A percentile compares a stretch with the other conserved stretches of the same genome.
Evolutionary conservation across 2,329 filamentous ascomycete species (phyloP).

Genomic region (Phaeosphaeria sp.): DNA sequence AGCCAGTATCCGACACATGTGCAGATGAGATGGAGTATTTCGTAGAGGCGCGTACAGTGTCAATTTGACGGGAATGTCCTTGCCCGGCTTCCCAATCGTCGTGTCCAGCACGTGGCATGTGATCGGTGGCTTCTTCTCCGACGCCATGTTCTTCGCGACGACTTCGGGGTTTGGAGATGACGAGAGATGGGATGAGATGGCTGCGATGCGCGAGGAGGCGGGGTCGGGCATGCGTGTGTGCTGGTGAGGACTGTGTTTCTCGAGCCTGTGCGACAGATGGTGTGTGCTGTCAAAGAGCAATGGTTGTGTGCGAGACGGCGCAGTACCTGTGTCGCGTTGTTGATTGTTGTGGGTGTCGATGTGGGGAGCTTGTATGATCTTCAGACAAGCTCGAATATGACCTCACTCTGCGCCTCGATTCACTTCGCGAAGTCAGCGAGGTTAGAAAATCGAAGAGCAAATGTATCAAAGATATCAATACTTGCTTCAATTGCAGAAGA

Average conservation of each 20-base stretch:
- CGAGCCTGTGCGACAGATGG: neutral
- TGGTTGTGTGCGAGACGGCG: too few relatives aligned
- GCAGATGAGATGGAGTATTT: too few relatives aligned
- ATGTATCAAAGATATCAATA: too few relatives aligned
- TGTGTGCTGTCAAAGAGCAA: neutral
- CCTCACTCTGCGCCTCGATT: too few relatives aligned
- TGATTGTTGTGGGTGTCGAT: too few relatives aligned
- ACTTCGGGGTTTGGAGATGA: slow-evolving; percentile 8
- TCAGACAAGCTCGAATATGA: neutral
- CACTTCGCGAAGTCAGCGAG: too few relatives aligned
- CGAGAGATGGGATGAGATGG: slow-evolving; percentile 26
- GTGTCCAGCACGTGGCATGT: slow-evolving; percentile 90
- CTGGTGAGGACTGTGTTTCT: neutral
- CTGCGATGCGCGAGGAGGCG: slow-evolving; percentile 25
- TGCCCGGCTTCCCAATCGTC: slow-evolving; percentile 72
- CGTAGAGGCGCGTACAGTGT: slow-evolving; percentile 46
- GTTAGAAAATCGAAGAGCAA: too few relatives aligned
- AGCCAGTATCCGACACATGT: too few relatives aligned
- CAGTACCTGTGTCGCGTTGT: neutral
- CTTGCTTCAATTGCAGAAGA: neutral
- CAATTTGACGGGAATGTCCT: slow-evolving; percentile 70
- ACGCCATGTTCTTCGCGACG: slow-evolving; percentile 20
- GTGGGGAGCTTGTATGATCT: neutral
- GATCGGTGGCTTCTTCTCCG: slow-evolving; percentile 61
- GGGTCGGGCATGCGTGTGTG: slow-evolving; percentile 21